Conservation (phyloP, 2,329 filamentous ascomycete genomes). For the Capronia coronata region DNA sequence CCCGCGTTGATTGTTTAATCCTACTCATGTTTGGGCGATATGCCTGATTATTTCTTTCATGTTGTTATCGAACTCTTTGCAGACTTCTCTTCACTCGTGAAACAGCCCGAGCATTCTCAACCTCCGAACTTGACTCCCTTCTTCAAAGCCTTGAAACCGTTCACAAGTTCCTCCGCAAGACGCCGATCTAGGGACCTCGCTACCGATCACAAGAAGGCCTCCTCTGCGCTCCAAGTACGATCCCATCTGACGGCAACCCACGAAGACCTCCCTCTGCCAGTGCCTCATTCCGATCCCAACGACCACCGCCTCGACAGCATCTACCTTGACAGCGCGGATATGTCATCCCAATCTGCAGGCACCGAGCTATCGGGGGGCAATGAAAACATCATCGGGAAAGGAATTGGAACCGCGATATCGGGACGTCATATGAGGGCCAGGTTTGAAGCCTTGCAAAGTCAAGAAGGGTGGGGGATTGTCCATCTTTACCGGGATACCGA, state of each 20-base stretch:
- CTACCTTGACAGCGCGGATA: conserved; percentile 73
- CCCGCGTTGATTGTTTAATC: neutral
- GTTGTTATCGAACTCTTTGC: conserved; percentile 54
- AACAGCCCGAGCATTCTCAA: conserved; percentile 1
- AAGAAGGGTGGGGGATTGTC: conserved; percentile 71
- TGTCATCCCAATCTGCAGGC: conserved; percentile 36
- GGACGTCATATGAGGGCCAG: conserved; percentile 76
- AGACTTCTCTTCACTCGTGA: conserved; percentile 26
- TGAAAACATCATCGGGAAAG: conserved; percentile 39
- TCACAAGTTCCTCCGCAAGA: conserved; percentile 13
- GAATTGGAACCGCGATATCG: conserved; percentile 49
- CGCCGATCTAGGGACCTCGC: conserved; percentile 13
- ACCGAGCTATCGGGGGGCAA: conserved; percentile 20
- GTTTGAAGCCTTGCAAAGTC: conserved; percentile 66
- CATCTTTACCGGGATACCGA: conserved; percentile 85
- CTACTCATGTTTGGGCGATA: conserved; percentile 33
- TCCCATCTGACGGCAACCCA: conserved; percentile 3
- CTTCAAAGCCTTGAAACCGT: conserved; percentile 25
- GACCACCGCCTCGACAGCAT: conserved; percentile 83
- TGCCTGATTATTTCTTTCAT: conserved; percentile 60
- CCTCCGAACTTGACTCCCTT: conserved; percentile 17
- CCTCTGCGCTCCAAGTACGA: neutral
- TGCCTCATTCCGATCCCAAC: conserved; percentile 20
- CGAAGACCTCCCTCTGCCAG: conserved; percentile 26
- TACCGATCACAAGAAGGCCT: conserved; percentile 13